Percentiles rank a stretch among this genome's conserved stretches.
Conservation (phyloP, 305 asterid species). For the Galium porrigens region DNA sequence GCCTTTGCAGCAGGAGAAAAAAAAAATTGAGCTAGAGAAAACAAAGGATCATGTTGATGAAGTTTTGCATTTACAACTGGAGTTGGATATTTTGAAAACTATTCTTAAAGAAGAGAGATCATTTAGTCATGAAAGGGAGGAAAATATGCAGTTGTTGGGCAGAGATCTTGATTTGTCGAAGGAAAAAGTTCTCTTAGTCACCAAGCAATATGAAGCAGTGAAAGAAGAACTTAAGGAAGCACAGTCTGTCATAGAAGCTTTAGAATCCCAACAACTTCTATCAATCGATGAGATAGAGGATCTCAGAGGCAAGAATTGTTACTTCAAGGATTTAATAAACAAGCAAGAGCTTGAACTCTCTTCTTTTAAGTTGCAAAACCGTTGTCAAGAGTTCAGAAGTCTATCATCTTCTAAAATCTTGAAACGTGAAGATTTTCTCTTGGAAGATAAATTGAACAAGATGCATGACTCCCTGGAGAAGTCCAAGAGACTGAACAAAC, state of each 20-base stretch:
- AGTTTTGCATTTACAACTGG: slow-evolving; percentile 66
- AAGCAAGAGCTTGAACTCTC: slow-evolving; percentile 51
- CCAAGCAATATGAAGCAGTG: slow-evolving; percentile 37
- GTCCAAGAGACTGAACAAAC: slow-evolving; percentile 55
- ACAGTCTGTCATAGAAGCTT: slow-evolving; percentile 67
- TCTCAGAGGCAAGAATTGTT: slow-evolving; percentile 38
- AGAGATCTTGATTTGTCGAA: slow-evolving; percentile 49
- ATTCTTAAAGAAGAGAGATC: slow-evolving; percentile 81
- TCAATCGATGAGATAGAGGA: slow-evolving; percentile 60
- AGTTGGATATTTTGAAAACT: slow-evolving; percentile 67
- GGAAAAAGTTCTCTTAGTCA: slow-evolving; percentile 31
- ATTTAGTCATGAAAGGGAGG: slow-evolving; percentile 35
- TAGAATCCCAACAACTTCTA: slow-evolving; percentile 64
- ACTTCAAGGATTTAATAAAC: slow-evolving; percentile 31
- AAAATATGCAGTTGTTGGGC: slow-evolving; percentile 32
- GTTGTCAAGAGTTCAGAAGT: slow-evolving; percentile 25
- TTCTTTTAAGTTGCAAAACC: slow-evolving; percentile 32
- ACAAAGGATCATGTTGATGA: slow-evolving; percentile 32
- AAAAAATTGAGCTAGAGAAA: slow-evolving; percentile 20
- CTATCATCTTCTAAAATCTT: slow-evolving; percentile 26
- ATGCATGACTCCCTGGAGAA: slow-evolving; percentile 81
- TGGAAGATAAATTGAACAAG: slow-evolving; percentile 64
- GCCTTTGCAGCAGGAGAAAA: slow-evolving; percentile 25
- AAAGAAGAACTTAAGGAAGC: slow-evolving; percentile 49
- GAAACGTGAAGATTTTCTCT: slow-evolving; percentile 36